Base-by-base conservation (phyloP, 1,284 basidiomycete species). In the Inonotus obliquus region DNA sequence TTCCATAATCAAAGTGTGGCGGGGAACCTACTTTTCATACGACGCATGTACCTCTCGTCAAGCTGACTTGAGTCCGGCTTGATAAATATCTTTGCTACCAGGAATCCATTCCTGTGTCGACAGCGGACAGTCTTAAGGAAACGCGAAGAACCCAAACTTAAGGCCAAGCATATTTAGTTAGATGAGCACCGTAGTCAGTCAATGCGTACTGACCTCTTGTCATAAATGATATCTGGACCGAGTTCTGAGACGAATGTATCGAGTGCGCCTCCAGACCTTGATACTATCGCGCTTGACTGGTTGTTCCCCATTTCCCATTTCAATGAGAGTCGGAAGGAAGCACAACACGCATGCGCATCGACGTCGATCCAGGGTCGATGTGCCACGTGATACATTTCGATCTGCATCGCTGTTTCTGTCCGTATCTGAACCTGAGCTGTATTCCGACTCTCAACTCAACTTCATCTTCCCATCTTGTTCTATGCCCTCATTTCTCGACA, bases 61-160 rank as follows among this genome's bases (percentile, higher is more conserved):
- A 84, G 85, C 67, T 91, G 76, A 14, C 82, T 80, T 25, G 89
- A 83, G 70, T 93, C 91, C 0, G 89, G 85, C 72, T 95, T 94
- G 68, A 91, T 84, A 73, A 92, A 94, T 58, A 93, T 83, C 78
- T 95, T 95, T 64, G 81, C 75, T 32, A 93, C 83, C 19, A 94
- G 77, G 11, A 83, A 83, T 0, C 89, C 89, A 66, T 86, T 81
- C 54, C 77, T 76, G 74, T 93, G 91, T 41, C 85, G 79, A 59
- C 87, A 92, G 63, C 86, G 82, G 61, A 94, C 94, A 0, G 96
- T 92, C 79, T 98, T 98, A 66, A 99, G 83, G 71, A 98, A 98
- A 19, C 96, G 88, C 7, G 96, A 91, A n/a, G 92, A 87, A 47
- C 89, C 94, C 72, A 96, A 79, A 72, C 92, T 94, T 45, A 47